Percentiles rank a stretch among this genome's conserved stretches.
phyloP scores from a whole-genome alignment of 805 yeast genomes.

The Starmerella gropengiesseri region DNA sequence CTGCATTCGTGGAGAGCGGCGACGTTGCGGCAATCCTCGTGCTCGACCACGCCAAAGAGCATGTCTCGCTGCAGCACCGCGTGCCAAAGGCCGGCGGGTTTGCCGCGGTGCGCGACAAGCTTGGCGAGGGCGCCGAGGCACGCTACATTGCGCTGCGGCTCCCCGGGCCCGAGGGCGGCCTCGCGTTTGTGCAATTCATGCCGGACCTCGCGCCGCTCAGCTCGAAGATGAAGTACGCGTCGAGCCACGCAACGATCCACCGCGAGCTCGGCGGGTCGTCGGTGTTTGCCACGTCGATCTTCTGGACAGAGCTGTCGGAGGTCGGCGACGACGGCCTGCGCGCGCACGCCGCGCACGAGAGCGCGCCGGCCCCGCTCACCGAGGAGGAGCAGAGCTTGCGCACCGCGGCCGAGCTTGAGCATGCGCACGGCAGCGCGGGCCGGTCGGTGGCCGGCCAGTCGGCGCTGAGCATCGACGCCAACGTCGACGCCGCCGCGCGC shows the following conservation, averaged over 20 bases:
- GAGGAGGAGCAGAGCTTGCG: conserved; percentile 46
- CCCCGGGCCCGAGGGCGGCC: conserved; percentile 23
- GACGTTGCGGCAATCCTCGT: conserved; percentile 33
- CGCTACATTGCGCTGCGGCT: conserved; percentile 40
- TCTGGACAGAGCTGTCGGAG: conserved; percentile 49
- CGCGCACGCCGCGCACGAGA: conserved; percentile 31
- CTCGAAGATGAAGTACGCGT: conserved; percentile 86
- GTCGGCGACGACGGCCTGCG: conserved; percentile 41
- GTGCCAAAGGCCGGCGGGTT: conserved; percentile 25
- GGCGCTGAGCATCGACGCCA: conserved; percentile 20
- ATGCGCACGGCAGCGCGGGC: conserved; percentile 29
- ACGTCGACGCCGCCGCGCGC: too few species aligned
- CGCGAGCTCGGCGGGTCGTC: conserved; percentile 58
- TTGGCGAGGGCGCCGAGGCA: conserved; percentile 35
- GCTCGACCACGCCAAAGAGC: conserved; percentile 31
- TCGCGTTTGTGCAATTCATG: conserved; percentile 65
- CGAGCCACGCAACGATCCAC: conserved; percentile 67
- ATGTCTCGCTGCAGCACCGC: conserved; percentile 27
- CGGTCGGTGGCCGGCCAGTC: conserved; percentile 21
- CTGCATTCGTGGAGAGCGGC: conserved; percentile 31
- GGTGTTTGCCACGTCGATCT: conserved; percentile 40
- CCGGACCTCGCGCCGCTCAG: conserved; percentile 79
- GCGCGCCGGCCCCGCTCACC: conserved; percentile 41
- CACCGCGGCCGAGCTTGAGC: conserved; percentile 38
- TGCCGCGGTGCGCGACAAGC: conserved; percentile 31